Evolutionary conservation across 2,329 filamentous ascomycete species (phyloP), one percentile per base, ranked within the genome.

Genomic region (Ophiostoma montium): DNA sequence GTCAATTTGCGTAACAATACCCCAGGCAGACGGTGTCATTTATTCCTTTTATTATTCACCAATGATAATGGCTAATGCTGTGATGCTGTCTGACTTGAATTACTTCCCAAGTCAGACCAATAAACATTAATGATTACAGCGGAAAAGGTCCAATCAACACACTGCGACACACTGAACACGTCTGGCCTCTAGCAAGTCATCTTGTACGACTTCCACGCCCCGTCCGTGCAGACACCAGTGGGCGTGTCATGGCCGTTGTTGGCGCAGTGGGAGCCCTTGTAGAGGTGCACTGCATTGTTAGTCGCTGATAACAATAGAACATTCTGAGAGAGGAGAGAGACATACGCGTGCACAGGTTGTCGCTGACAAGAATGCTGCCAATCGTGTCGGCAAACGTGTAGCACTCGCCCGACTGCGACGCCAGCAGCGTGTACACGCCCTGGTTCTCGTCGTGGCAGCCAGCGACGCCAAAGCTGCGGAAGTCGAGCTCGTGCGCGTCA

Each of bases 371-470:
- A 3, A 56, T 23, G 36, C 53, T 54, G 31, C 52, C 50, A 33
- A 56, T 50, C 11, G 52, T 13, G 0, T 46, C 43, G 12, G 23
- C 42, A 45, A 56, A 52, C 18, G 30, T 43, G 13, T 21, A 38
- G 51, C 55, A 56, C 15, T 16, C 3, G 33, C 18, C 41, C 32
- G 33, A 18, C 8, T 49, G 30, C 1, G 55, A 56, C 36, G 18
- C 47, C 21, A 15, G 3, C 19, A 55, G 46, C 1, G 54, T 55
- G 49, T 53, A 56, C 15, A 56, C 46, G 47, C 55, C 55, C 43
- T 56, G 55, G 46, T 56, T 56, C 12, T 54, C 38, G n/a, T 38
- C 52, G 18, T 2, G 18, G 36, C 55, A 56, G 47, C 55, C 55
- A 0, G 48, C 15, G 32, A 46, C 51, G 18, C 52, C 51, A 27